These are phyloP conservation scores for Alectoria sarmentosa DNA, from an alignment of 495 filamentous ascomycete species.

Conservation along the genomic window DNA sequence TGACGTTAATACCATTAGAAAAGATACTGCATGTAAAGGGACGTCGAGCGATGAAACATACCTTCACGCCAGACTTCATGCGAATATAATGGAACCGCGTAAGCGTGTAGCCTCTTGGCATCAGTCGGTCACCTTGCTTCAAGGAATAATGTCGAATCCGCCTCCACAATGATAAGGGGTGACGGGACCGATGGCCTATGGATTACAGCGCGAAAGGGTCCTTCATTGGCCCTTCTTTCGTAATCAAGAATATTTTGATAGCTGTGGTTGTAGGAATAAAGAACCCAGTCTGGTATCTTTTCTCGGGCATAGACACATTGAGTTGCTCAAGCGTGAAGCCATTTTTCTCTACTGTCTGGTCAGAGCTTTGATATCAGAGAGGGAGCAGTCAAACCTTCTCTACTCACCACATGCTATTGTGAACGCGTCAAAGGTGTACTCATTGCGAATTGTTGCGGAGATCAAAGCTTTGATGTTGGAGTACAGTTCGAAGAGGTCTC, in stretches of 20 bases:
- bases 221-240: background rate
- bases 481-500: conserved; percentile 46
- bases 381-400: background rate
- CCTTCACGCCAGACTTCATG: background rate
- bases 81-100: background rate
- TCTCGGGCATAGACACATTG: conserved; percentile 36
- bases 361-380: conserved; percentile 4
- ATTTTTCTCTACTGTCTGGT: conserved; percentile 27
- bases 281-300: conserved; percentile 48
- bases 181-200: background rate
- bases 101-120: background rate
- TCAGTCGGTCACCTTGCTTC: background rate
- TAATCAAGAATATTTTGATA: conserved; percentile 36
- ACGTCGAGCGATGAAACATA: background rate
- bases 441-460: conserved; percentile 54
- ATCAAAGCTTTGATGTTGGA: conserved; percentile 47
- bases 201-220: conserved; percentile 12
- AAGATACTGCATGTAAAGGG: background rate
- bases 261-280: conserved; percentile 49
- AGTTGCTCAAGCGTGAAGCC: conserved; percentile 39
- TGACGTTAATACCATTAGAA: background rate
- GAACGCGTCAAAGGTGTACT: conserved; percentile 55
- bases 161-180: background rate
- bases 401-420: conserved; percentile 49
- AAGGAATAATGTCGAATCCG: background rate